phyloP scores from a whole-genome alignment of 2,329 filamentous ascomycete species.

The Cryoendolithus antarcticus region DNA sequence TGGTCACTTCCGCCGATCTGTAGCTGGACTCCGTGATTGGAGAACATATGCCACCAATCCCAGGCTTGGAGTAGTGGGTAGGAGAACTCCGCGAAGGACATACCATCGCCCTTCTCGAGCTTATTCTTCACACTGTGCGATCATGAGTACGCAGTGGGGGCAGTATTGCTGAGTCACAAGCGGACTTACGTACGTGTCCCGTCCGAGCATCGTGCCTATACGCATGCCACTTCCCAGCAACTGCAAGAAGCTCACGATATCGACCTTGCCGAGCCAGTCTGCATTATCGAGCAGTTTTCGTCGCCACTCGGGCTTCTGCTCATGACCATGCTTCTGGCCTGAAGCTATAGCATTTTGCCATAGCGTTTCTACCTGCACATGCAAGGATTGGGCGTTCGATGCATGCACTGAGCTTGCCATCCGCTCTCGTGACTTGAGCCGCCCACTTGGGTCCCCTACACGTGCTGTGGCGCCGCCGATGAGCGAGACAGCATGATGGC shows the following conservation, averaged over 20 bases:
- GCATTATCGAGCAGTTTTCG: conserved; percentile 68
- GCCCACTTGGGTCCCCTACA: conserved; percentile 66
- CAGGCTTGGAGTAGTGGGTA: conserved; percentile 91
- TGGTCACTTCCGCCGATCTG: conserved; percentile 95
- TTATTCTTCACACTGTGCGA: conserved; percentile 58
- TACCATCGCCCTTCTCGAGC: conserved; percentile 73
- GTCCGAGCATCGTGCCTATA: conserved; percentile 73
- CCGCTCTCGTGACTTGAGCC: conserved; percentile 48
- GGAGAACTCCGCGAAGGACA: conserved; percentile 86
- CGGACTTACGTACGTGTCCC: conserved; percentile 60
- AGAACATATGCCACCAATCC: conserved; percentile 90
- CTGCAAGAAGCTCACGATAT: conserved; percentile 62
- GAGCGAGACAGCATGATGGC: conserved; percentile 54
- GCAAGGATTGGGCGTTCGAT: conserved; percentile 56
- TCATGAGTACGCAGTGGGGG: conserved; percentile 3
- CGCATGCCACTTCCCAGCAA: conserved; percentile 62
- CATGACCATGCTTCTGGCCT: conserved; percentile 52
- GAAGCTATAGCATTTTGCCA: conserved; percentile 62
- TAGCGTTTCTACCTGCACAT: conserved; percentile 57
- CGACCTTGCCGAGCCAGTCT: conserved; percentile 63
- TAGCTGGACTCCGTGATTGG: conserved; percentile 55
- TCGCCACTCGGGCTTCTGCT: conserved; percentile 51
- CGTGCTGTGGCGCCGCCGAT: conserved; percentile 55
- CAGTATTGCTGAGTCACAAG: background rate
- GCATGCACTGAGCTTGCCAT: conserved; percentile 41